These are phyloP conservation scores for Microthyrium microscopicum DNA, from an alignment of 2,329 filamentous ascomycete genomes.

Conservation along the genomic window DNA sequence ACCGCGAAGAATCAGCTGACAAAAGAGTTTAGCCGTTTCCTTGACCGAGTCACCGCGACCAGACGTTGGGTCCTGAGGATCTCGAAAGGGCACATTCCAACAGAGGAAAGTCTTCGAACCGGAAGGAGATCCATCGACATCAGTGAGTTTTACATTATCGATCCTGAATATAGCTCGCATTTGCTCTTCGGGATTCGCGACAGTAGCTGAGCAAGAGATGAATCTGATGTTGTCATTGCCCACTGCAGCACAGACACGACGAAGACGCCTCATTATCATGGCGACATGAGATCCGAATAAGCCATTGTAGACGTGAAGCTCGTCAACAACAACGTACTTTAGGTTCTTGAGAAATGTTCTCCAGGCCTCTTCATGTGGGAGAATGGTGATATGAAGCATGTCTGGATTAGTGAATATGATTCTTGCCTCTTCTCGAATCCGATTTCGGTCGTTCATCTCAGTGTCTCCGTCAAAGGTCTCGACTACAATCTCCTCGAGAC, in stretches of 20 bases:
- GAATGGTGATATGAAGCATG: slow-evolving; percentile 87
- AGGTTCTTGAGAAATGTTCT: slow-evolving; percentile 74
- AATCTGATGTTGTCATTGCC: slow-evolving; percentile 79
- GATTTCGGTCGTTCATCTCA: slow-evolving; percentile 58
- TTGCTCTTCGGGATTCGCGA: slow-evolving; percentile 80
- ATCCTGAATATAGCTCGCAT: slow-evolving; percentile 92
- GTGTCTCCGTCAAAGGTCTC: slow-evolving; percentile 97
- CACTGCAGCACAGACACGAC: slow-evolving; percentile 75
- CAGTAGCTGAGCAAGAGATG: slow-evolving; percentile 89
- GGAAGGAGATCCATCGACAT: slow-evolving; percentile 85
- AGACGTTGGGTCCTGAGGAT: slow-evolving; percentile 70
- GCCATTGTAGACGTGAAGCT: slow-evolving; percentile 92
- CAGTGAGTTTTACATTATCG: slow-evolving; percentile 61
- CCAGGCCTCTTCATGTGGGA: slow-evolving; percentile 86
- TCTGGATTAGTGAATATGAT: slow-evolving; percentile 98
- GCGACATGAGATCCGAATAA: slow-evolving; percentile 87
- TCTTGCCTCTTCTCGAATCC: slow-evolving; percentile 71
- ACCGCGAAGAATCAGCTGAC: slow-evolving; percentile 71
- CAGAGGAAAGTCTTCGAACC: slow-evolving; percentile 89
- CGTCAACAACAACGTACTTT: slow-evolving; percentile 68
- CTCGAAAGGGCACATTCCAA: slow-evolving; percentile 94
- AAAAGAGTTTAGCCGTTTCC: slow-evolving; percentile 83
- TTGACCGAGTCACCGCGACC: slow-evolving; percentile 68
- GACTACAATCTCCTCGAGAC: slow-evolving; percentile 57
- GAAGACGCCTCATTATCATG: slow-evolving; percentile 79